Evolutionary conservation across 2,329 filamentous ascomycete genomes (phyloP), one percentile per base, ranked within the genome.

Genomic region (Phialocephala subalpina): DNA sequence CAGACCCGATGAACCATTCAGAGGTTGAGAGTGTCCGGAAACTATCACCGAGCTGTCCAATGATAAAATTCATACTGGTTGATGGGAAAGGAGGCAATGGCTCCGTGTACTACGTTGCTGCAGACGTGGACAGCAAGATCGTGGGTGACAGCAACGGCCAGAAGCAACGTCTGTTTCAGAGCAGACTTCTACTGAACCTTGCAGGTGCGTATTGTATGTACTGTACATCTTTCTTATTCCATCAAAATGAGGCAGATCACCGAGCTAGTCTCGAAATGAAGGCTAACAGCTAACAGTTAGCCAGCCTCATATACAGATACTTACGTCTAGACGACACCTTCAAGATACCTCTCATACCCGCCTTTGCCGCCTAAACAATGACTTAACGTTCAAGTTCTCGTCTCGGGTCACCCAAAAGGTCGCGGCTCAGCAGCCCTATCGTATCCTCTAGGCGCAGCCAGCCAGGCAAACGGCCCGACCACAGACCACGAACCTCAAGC

Each of bases 381-480:
- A 49, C 18, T 5, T 27, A 6, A 49, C 45, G 45, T 11, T 49
- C 20, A 12, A 25, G n/a, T n/a, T n/a, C n/a, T n/a, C 45, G 9
- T 49, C 7, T 11, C 22, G 11, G 45, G n/a, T 49, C n/a, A 27
- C 20, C 1, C 7, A 49, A 27, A 27, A 25, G 45, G 45, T 49
- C 45, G 45, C 45, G 45, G 45, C 20, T 49, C 45, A 14, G 20
- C n/a, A 49, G 22, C 45, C 45, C 38, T 42, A 49, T 27, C 20
- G 45, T n/a, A 20, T 49, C 45, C 11, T 49, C 7, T n/a, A 3
- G 3, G 45, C 45, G 20, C 11, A 49, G 12, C n/a, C 18, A 27
- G n/a, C 25, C 45, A 49, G 7, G 22, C n/a, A 27, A 49, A 27
- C 45, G 45, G 45, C 20, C 45, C 45, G 55, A 58, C 11, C 55